Conservation (phyloP, 1,139 yeast species). For the Magnusiomyces magnusii region DNA sequence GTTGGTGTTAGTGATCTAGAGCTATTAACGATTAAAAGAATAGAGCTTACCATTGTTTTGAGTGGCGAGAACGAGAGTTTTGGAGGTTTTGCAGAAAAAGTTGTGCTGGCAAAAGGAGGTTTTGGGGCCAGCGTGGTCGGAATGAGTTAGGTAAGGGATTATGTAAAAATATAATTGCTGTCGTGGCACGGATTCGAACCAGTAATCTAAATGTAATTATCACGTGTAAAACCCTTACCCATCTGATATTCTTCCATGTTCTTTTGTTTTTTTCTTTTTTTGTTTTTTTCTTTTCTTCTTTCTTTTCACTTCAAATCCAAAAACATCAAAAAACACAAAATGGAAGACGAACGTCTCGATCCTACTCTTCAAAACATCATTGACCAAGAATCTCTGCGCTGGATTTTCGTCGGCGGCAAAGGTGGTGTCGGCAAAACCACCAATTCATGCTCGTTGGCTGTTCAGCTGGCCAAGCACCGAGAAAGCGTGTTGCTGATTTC, state of each 20-base stretch:
- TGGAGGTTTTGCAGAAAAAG: neutral
- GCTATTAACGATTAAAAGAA: neutral
- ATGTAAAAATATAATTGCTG: neutral
- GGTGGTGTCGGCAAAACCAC: conserved; percentile 99
- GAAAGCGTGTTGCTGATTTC: conserved; percentile 84
- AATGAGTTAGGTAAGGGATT: neutral
- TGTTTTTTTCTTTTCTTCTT: neutral
- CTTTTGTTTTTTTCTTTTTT: no score
- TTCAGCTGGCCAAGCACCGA: conserved; percentile 73
- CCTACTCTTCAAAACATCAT: conserved; percentile 38
- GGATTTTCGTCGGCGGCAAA: conserved; percentile 99
- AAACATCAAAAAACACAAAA: neutral
- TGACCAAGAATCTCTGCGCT: conserved; percentile 53
- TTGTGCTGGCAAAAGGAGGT: neutral
- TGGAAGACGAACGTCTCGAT: conserved; percentile 22
- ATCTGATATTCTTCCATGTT: neutral
- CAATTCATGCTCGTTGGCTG: conserved; percentile 90
- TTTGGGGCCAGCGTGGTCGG: neutral
- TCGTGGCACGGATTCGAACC: neutral
- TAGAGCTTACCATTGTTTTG: neutral
- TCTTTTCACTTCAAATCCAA: neutral
- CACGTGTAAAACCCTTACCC: neutral
- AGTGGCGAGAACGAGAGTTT: neutral
- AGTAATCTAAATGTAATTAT: neutral
- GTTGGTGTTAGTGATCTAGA: neutral